Evolutionary conservation across 2,329 filamentous ascomycete genomes (phyloP), one percentile per base, ranked within the genome.

Genomic region (Cytospora piceicola): DNA sequence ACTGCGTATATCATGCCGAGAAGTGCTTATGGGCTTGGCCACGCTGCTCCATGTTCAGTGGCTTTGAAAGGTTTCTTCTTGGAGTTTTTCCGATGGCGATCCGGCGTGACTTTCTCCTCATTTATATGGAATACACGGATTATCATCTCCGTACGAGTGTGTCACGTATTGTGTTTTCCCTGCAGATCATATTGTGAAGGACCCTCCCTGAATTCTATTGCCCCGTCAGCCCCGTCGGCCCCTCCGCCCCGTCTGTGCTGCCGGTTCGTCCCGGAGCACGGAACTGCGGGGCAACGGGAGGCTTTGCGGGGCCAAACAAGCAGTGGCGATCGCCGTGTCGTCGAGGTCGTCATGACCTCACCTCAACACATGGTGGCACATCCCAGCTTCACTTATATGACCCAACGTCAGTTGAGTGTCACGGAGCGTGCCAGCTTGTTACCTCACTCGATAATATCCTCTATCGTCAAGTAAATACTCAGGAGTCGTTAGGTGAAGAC

Each of bases 1-100:
- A 36, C 27, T 60, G 46, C 30, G 58, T 52, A 39, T 60, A 52
- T 34, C 42, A 60, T 32, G 42, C 20, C 12, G 29, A n/a, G 42
- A 34, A 51, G 46, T 17, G 22, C 46, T 49, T 7, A 11, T 22
- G 22, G 42, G 42, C 42, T n/a, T 22, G 42, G 42, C 42, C 20
- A 15, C 24, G 46, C 46, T 24, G n/a, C n/a, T 27, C 8, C 12
- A 24, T 27, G 22, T 22, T 36, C 24, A 27, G 34, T 17, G n/a
- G 46, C n/a, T 14, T 4, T 24, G n/a, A 49, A 22, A 24, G n/a
- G n/a, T 20, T 49, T 49, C 14, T 49, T 24, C 46, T 36, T 27
- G 52, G 46, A 36, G 32, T 36, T 14, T 20, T 36, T n/a, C n/a
- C n/a, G n/a, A 60, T 60, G 46, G 46, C 46, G 20, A 52, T 52